These are phyloP conservation scores for Xerocomus brunneocitrinus DNA, from an alignment of 768 basidiomycete genomes.

Conservation along the genomic window DNA sequence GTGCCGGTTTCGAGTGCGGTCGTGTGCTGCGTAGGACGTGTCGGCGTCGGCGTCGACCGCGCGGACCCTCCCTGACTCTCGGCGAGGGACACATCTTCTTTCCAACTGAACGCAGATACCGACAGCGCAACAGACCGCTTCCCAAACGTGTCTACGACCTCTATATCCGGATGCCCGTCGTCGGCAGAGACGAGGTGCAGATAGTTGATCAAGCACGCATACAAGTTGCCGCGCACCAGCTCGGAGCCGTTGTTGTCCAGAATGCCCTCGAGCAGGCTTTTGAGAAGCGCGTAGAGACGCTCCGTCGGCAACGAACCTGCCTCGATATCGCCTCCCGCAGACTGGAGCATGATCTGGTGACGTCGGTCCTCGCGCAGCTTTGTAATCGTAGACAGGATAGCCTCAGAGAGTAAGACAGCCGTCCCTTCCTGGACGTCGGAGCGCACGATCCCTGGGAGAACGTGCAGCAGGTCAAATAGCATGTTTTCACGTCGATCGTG, in stretches of 20 bases:
- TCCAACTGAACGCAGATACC: constrained; percentile 34
- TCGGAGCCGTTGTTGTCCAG: constrained; percentile 75
- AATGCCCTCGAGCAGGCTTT: constrained; percentile 69
- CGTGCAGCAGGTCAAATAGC: constrained; percentile 85
- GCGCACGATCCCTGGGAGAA: constrained; percentile 70
- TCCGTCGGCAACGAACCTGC: constrained; percentile 75
- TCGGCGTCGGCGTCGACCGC: constrained; percentile 18
- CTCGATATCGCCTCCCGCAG: constrained; percentile 56
- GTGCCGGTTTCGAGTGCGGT: constrained; percentile 58
- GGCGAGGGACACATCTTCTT: constrained; percentile 38
- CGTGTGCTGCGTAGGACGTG: neutral
- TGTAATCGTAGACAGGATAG: constrained; percentile 75
- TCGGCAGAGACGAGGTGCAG: constrained; percentile 54
- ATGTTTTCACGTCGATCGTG: constrained; percentile 82
- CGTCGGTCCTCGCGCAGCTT: constrained; percentile 83
- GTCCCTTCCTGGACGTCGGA: constrained; percentile 65
- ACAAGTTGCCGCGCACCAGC: constrained; percentile 90
- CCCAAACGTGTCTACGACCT: constrained; percentile 19
- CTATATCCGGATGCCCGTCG: constrained; percentile 11
- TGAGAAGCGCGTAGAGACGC: constrained; percentile 68
- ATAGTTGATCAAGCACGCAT: constrained; percentile 86
- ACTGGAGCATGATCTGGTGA: constrained; percentile 63
- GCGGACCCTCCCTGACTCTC: constrained; percentile 33
- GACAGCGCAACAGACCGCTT: constrained; percentile 27
- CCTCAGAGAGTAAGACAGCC: constrained; percentile 79